Base-by-base conservation (phyloP, 768 basidiomycete genomes). In the Leccinellum luteum region DNA sequence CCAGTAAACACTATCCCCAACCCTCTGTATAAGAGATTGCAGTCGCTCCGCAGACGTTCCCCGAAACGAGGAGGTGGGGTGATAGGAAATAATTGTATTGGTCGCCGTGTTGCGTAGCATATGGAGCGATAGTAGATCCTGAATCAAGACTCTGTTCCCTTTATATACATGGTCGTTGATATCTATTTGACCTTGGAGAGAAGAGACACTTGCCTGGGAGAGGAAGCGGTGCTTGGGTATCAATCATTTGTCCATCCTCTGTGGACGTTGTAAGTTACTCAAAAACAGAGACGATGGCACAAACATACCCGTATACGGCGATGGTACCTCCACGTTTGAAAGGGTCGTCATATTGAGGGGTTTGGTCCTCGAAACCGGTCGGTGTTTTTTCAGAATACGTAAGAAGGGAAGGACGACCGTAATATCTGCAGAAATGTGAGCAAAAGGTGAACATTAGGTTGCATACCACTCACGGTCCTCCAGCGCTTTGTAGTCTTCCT, bases 361-460 rank as follows among this genome's bases (percentile, higher is more conserved):
- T 32, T 12, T 56, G 28, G 60, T 49, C 55, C 67, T 59, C 32
- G 10, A 19, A 31, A 63, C 64, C 4, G 73, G 72, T 25, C 51
- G 56, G 34, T 51, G 55, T 52, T 71, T 69, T 58, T 69, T 66
- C 55, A 78, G 72, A 3, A 69, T 65, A n/a, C 81, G 76, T 34
- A 74, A 60, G 55, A 78, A 80, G 2, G 72, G 73, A 23, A 80
- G 65, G 6, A 76, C 66, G 28, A 80, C 68, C 4, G 79, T 80
- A 43, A 80, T 74, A 55, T 78, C 78, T 79, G 19, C 19, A 55
- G 10, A 23, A n/a, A 50, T n/a, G 51, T 55, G 27, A 64, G 50
- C 7, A 38, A 4, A 27, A 13, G 34, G 21, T 23, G 44, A 54
- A 55, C 30, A 61, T 60, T 45, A 51, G 10, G 15, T 25, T 43